phyloP scores from a whole-genome alignment of 1,284 basidiomycete genomes.

The Leccinum angustisporum region DNA sequence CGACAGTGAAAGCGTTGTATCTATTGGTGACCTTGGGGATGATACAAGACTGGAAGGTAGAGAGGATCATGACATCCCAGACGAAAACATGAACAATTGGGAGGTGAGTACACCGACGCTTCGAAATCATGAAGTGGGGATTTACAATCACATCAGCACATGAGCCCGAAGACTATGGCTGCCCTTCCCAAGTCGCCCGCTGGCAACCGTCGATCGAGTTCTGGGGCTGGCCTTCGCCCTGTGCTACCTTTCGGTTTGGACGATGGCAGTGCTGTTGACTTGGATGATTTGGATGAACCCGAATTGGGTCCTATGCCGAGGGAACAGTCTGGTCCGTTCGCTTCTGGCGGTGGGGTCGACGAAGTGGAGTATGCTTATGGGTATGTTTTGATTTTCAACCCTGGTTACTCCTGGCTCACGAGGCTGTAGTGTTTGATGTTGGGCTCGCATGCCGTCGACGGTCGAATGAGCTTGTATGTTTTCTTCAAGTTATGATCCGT shows the following conservation, averaged over 20 bases:
- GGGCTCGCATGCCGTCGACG: not conserved
- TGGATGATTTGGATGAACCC: conserved; percentile 60
- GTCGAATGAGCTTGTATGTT: not conserved
- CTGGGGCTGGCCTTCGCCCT: conserved; percentile 78
- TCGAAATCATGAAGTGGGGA: not conserved
- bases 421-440: conserved; percentile 27
- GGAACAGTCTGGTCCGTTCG: conserved; percentile 69
- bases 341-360: conserved; percentile 76
- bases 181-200: conserved; percentile 86
- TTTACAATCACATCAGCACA: conserved; percentile 58
- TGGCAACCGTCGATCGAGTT: conserved; percentile 73
- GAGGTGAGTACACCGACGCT: conserved; percentile 58
- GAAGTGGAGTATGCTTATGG: conserved; percentile 87
- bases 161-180: conserved; percentile 92
- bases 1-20: conserved; percentile 86
- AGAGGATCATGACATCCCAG: conserved; percentile 61
- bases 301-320: conserved; percentile 77
- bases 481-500: not conserved
- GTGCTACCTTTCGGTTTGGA: conserved; percentile 79
- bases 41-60: conserved; percentile 68
- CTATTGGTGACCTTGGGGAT: conserved; percentile 81
- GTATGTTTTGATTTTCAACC: conserved; percentile 42
- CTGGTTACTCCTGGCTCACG: conserved; percentile 14
- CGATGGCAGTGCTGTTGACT: conserved; percentile 63
- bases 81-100: conserved; percentile 90